Conservation (phyloP, 2,329 filamentous ascomycete species). For the Pyrenophora tritici-repentis region DNA sequence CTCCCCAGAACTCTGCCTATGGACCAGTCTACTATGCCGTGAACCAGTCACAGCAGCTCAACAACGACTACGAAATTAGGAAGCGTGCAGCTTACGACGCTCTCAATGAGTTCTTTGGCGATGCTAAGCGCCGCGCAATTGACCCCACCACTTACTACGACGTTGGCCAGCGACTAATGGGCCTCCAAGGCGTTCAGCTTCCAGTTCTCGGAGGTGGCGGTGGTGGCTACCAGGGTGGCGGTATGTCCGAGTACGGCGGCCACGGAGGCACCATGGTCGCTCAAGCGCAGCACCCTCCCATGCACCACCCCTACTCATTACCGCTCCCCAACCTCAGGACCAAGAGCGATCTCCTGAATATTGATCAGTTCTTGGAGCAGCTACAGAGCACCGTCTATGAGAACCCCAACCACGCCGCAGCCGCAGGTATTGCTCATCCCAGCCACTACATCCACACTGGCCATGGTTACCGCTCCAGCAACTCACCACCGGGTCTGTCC, state of each 20-base stretch:
- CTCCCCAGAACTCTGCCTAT: constrained; percentile 62
- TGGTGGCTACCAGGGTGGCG: constrained; percentile 37
- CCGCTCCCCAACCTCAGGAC: constrained; percentile 89
- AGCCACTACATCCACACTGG: constrained; percentile 67
- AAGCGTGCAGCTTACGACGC: constrained; percentile 83
- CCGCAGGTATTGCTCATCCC: constrained; percentile 76
- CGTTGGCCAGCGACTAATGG: constrained; percentile 85
- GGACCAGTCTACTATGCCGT: constrained; percentile 78
- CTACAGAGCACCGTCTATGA: constrained; percentile 97
- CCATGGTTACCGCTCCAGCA: constrained; percentile 59
- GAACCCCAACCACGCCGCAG: constrained; percentile 79
- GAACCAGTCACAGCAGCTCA: constrained; percentile 68
- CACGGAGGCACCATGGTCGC: constrained; percentile 58
- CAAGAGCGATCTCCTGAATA: constrained; percentile 90
- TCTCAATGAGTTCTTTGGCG: constrained; percentile 91
- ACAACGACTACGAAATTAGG: constrained; percentile 71
- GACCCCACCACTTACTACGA: constrained; percentile 89
- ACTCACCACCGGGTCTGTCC: constrained; percentile 58
- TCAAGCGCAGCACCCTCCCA: constrained; percentile 64
- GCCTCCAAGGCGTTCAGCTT: constrained; percentile 71
- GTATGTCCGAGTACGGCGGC: constrained; percentile 60
- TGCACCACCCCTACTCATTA: constrained; percentile 83
- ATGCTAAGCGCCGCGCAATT: constrained; percentile 87
- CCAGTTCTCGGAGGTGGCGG: constrained; percentile 39
- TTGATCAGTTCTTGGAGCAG: constrained; percentile 93